These are phyloP conservation scores for Lithohypha guttulata DNA, from an alignment of 2,329 filamentous ascomycete species.

Conservation along the genomic window DNA sequence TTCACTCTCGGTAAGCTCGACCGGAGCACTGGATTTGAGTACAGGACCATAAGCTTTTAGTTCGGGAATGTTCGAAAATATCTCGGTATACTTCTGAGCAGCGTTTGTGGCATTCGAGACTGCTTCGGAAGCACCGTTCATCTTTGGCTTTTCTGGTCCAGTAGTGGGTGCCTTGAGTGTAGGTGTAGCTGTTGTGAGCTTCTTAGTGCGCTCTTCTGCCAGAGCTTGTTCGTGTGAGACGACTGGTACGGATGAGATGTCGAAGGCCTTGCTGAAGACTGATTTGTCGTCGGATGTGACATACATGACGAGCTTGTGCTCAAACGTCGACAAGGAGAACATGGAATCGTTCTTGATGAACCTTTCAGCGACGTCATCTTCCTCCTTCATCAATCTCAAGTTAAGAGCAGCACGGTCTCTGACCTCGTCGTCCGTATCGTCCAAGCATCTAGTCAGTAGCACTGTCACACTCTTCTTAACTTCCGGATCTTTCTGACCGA, in stretches of 20 bases:
- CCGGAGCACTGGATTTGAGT: constrained; percentile 76
- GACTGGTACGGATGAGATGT: constrained; percentile 79
- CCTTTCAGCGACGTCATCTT: constrained; percentile 70
- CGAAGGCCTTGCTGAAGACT: constrained; percentile 76
- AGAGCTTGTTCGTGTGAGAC: constrained; percentile 94
- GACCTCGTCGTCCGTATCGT: constrained; percentile 96
- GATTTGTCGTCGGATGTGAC: constrained; percentile 85
- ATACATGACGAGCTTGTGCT: constrained; percentile 95
- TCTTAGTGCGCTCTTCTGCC: constrained; percentile 92
- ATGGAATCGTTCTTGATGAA: constrained; percentile 97
- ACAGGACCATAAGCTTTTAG: constrained; percentile 80
- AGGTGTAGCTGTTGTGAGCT: constrained; percentile 83
- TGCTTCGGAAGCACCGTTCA: constrained; percentile 59
- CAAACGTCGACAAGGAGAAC: constrained; percentile 88
- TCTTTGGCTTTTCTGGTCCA: constrained; percentile 60
- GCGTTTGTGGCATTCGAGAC: constrained; percentile 66
- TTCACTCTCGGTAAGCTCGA: constrained; percentile 92
- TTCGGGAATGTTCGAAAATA: constrained; percentile 80
- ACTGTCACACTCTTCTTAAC: constrained; percentile 94
- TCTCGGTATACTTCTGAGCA: constrained; percentile 79
- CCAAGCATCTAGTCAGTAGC: constrained; percentile 80
- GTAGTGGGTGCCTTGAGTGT: constrained; percentile 87
- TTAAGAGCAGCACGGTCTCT: constrained; percentile 90
- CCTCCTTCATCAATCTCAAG: constrained; percentile 80
- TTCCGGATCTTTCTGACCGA: constrained; percentile 89